Percentiles rank a stretch among this genome's conserved stretches.
phyloP scores from a whole-genome alignment of 73 alveolate species.

The Paramecium primaurelia region DNA sequence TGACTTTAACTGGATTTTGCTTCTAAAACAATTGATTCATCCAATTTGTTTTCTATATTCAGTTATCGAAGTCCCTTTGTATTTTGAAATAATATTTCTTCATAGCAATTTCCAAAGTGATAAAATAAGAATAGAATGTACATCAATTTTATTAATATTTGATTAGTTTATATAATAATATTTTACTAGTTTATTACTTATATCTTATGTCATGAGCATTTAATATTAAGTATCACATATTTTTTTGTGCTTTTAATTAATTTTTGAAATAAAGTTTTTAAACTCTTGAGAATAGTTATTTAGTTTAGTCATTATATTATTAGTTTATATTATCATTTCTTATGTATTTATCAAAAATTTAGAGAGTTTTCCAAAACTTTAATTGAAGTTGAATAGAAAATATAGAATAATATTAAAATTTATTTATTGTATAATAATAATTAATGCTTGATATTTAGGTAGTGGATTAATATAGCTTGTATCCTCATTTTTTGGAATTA shows the following conservation, averaged over 20 bases:
- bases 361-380: not conserved
- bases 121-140: not conserved
- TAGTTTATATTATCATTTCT: not conserved
- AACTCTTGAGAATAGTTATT: not conserved
- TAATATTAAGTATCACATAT: not conserved
- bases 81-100: not conserved
- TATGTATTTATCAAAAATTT: not conserved
- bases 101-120: not conserved
- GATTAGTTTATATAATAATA: not conserved
- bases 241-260: not conserved
- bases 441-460: not conserved
- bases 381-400: not conserved
- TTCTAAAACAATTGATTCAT: not conserved
- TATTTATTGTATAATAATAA: not conserved
- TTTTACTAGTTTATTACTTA: not conserved
- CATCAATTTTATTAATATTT: not conserved
- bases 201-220: not conserved
- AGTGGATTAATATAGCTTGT: not conserved
- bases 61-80: not conserved
- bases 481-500: conserved; percentile 6
- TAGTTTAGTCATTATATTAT: not conserved
- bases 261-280: not conserved
- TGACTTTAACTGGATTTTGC: not conserved
- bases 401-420: not conserved
- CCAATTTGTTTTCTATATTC: not conserved